Evolutionary conservation across 805 yeast species (phyloP), one percentile per base, ranked within the genome.

Genomic region (Teunomyces kruisii): DNA sequence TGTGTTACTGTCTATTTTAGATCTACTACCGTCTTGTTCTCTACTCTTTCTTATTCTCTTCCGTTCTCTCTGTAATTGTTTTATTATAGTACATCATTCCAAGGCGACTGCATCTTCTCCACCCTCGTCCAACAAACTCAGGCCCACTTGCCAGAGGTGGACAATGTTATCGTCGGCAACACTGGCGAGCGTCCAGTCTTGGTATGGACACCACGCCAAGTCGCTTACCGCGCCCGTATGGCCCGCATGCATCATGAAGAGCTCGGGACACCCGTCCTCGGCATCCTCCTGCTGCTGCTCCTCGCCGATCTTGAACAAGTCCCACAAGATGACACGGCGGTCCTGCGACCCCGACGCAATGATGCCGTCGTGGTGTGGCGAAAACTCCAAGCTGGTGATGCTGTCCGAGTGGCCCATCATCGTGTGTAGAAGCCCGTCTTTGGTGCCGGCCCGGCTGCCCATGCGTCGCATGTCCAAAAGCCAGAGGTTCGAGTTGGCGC

Each of bases 191-290:
- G 87, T 76, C 91, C 92, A 87, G n/a, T 87, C 87, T 46, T 81
- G 74, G 53, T 73, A 80, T 6, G 83, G 81, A 57, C 83, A 84
- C 74, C 88, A 83, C 28, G 82, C 76, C 52, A 87, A 72, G 60
- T 87, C 96, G 35, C 83, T 81, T 13, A 87, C 83, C 5, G 84
- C 74, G 13, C 88, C 84, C 14, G 90, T 83, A 59, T 89, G 96
- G 15, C 96, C 96, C 31, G 95, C 96, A 60, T 89, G 96, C 84
- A 89, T 86, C 90, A 88, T 86, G 55, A 88, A 71, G 29, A 89
- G 66, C 62, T 89, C 97, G 4, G 96, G 92, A 22, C 86, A 86
- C 32, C 96, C 97, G 57, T 89, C 97, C 52, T 86, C 96, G 26
- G 89, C 86, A 59, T 89, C 96, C 53, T 88, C 96, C 53, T 82